Conservation (phyloP, 2,329 filamentous ascomycete genomes). For the Rachicladosporium sp. region DNA sequence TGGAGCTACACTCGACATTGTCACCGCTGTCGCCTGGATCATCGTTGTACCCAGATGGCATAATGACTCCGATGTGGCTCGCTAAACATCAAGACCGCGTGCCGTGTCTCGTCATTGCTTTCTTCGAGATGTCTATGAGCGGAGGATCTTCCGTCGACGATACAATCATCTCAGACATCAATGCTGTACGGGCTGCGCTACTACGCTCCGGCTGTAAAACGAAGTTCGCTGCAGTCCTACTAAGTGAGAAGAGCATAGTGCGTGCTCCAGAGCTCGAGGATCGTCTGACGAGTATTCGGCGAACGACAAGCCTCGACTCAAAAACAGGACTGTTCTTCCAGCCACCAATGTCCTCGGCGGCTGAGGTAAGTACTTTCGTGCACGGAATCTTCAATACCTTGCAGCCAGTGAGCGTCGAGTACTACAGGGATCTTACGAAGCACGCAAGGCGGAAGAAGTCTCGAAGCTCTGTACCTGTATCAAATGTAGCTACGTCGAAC, state of each 20-base stretch:
- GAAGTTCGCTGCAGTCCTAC: conserved; percentile 62
- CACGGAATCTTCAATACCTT: conserved; percentile 60
- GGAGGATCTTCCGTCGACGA: conserved; percentile 61
- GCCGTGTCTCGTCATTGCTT: conserved; percentile 67
- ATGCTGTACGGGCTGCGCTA: conserved; percentile 58
- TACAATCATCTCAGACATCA: conserved; percentile 77
- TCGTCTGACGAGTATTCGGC: conserved; percentile 65
- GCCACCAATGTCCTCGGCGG: conserved; percentile 56
- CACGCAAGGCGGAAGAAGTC: conserved; percentile 81
- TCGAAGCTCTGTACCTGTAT: conserved; percentile 53
- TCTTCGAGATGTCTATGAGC: conserved; percentile 56
- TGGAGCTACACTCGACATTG: conserved; percentile 73
- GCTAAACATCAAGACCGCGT: conserved; percentile 78
- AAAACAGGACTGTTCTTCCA: conserved; percentile 75
- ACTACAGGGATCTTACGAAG: conserved; percentile 89
- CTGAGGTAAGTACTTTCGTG: conserved; percentile 62
- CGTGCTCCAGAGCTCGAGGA: conserved; percentile 54
- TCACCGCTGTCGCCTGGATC: conserved; percentile 81
- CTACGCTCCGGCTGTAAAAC: conserved; percentile 63
- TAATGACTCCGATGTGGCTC: conserved; percentile 72
- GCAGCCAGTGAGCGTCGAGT: conserved; percentile 67
- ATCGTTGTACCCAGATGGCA: conserved; percentile 74
- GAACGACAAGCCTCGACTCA: conserved; percentile 65
- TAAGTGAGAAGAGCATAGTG: conserved; percentile 56
- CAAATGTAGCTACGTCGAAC: conserved; percentile 53